phyloP scores from a whole-genome alignment of 2,329 filamentous ascomycete genomes.

The Huntiella moniliformis region DNA sequence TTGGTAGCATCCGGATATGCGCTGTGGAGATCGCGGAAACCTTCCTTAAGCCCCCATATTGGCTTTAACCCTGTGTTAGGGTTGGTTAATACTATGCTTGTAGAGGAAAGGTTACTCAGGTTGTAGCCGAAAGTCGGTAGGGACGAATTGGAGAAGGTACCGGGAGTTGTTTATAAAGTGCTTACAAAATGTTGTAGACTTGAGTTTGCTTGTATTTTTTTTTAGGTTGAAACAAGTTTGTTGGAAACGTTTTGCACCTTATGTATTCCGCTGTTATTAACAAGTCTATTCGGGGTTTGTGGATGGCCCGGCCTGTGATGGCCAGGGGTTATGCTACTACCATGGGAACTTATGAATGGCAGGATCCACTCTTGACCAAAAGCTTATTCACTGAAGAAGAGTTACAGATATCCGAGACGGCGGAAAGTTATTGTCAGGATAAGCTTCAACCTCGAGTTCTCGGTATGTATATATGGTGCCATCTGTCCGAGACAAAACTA shows the following conservation, averaged over 20 bases:
- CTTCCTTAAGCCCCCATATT: neutral
- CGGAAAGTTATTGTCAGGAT: constrained; percentile 88
- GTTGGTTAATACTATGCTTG: neutral
- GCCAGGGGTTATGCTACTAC: neutral
- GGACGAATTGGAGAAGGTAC: too few relatives aligned
- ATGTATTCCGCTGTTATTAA: neutral
- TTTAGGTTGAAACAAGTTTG: neutral
- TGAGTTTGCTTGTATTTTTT: neutral
- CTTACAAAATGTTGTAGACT: neutral
- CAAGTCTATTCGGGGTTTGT: neutral
- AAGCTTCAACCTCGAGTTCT: constrained; percentile 68
- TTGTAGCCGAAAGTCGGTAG: neutral
- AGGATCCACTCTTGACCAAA: constrained; percentile 63
- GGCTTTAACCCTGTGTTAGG: neutral
- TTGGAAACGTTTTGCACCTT: neutral
- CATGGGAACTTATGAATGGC: constrained; percentile 55
- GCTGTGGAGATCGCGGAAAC: neutral
- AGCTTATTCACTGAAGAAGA: constrained; percentile 80
- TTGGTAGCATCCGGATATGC: neutral
- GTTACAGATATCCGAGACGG: constrained; percentile 71
- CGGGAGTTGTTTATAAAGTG: neutral
- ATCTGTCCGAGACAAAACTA: neutral
- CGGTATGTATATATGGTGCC: constrained; percentile 33
- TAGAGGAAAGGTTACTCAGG: neutral
- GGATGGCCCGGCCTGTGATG: neutral